Evolutionary conservation across 2,329 filamentous ascomycete species (phyloP), one percentile per base, ranked within the genome.

Genomic region (Diaporthe citriasiana): DNA sequence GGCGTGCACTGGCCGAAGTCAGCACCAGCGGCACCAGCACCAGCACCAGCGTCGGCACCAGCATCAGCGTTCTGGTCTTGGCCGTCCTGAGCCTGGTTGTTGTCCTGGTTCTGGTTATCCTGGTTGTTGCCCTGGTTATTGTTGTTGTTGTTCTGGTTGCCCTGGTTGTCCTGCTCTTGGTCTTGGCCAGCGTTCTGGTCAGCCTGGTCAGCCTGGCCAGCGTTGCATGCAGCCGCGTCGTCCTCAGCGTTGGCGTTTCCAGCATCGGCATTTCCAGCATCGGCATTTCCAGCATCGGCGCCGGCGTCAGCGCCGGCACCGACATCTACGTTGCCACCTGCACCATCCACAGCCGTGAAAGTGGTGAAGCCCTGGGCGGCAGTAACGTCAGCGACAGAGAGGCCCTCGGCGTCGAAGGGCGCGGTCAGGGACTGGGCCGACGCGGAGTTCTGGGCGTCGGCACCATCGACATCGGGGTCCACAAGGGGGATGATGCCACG

Each of bases 401-500:
- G 79, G 15, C 91, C 90, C 65, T 81, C 81, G 8, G 91, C 90
- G 50, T 87, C 82, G 45, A 93, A 88, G 4, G 91, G 90, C 6
- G 81, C 85, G 17, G 79, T 80, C 57, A 87, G 79, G 4, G 89
- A 91, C 22, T 82, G 82, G 2, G 81, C 83, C n/a, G 90, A 89
- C 79, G 90, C 87, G 71, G 87, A 86, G 74, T 92, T 92, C 79
- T 89, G 89, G 17, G 82, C 77, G 57, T 86, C 89, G 35, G 88
- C 83, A 70, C 87, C 89, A 68, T 79, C 83, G 57, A 92, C 89
- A 75, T 82, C 88, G 5, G 91, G 91, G 78, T 93, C 91, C 72
- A 93, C 87, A 15, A 91, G 84, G 35, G 91, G 90, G 4, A 91
- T 85, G 65, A 93, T 90, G 74, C 91, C 91, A 50, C 91, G 86